Evolutionary conservation across 352 stramenopile genomes (phyloP).

Genomic region (Pythium vanterpoolii): DNA sequence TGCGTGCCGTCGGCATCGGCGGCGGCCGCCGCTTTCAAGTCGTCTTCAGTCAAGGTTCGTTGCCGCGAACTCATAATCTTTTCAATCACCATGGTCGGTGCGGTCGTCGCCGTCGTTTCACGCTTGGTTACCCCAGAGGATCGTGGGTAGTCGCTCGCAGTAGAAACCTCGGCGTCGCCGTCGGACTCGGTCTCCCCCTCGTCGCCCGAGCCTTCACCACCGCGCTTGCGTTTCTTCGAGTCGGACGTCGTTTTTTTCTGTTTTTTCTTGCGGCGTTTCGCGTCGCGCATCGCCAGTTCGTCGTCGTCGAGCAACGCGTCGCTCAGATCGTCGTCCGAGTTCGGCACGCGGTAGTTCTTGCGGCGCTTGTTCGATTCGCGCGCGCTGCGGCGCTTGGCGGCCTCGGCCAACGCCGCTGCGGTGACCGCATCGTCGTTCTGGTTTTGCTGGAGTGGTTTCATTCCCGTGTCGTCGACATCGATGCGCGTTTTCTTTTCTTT

Average conservation of each 20-base stretch:
- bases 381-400: constrained; percentile 45
- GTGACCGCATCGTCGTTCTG: not conserved
- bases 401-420: constrained; percentile 23
- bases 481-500: not conserved
- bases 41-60: constrained; percentile 31
- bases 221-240: constrained; percentile 13
- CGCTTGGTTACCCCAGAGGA: not conserved
- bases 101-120: not conserved
- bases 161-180: too few species aligned
- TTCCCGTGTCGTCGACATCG: not conserved
- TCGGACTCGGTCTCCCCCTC: constrained; percentile 28
- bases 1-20: constrained; percentile 31
- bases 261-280: constrained; percentile 22
- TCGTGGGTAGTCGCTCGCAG: not conserved
- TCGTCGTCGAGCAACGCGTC: constrained; percentile 39
- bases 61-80: constrained; percentile 84
- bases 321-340: constrained; percentile 77
- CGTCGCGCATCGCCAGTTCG: constrained; percentile 7
- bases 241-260: constrained; percentile 19
- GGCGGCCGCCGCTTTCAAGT: constrained; percentile 12
- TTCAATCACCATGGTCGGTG: constrained; percentile 77
- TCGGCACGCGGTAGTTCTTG: constrained; percentile 77
- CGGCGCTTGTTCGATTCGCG: constrained; percentile 63
- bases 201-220: constrained; percentile 2
- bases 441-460: not conserved